Evolutionary conservation across 306 rosid species (phyloP).

Genomic region (Sesbania bispinosa): DNA sequence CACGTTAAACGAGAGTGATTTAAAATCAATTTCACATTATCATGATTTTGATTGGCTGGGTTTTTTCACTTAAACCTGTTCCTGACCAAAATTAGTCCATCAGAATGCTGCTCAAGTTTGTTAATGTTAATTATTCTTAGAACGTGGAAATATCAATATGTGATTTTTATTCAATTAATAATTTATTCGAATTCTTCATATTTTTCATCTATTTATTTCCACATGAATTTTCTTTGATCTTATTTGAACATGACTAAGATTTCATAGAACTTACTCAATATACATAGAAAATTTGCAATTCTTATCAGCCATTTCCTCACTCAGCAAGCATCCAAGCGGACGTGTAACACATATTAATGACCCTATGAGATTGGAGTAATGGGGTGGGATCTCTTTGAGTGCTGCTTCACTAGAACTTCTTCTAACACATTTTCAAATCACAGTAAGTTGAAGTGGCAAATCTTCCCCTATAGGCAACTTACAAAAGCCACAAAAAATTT

Average conservation of each 20-base stretch:
- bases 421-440: background rate
- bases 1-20: no score
- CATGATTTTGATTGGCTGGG: no score
- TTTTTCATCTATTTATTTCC: no score
- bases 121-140: no score
- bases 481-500: constrained; percentile 11
- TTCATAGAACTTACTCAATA: background rate
- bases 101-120: no score
- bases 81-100: no score
- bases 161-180: no score
- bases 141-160: no score
- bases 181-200: no score
- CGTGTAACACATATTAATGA: no score
- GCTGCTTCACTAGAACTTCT: background rate
- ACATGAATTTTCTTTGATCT: background rate
- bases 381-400: background rate
- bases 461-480: background rate
- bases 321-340: background rate
- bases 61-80: no score
- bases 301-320: background rate
- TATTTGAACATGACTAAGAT: background rate
- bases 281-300: background rate
- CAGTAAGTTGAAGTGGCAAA: background rate
- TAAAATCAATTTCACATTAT: no score
- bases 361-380: background rate